Percentiles rank a stretch among this genome's conserved stretches.
These are phyloP conservation scores for Fusarium buharicum DNA, from an alignment of 2,329 filamentous ascomycete species.

Conservation along the genomic window DNA sequence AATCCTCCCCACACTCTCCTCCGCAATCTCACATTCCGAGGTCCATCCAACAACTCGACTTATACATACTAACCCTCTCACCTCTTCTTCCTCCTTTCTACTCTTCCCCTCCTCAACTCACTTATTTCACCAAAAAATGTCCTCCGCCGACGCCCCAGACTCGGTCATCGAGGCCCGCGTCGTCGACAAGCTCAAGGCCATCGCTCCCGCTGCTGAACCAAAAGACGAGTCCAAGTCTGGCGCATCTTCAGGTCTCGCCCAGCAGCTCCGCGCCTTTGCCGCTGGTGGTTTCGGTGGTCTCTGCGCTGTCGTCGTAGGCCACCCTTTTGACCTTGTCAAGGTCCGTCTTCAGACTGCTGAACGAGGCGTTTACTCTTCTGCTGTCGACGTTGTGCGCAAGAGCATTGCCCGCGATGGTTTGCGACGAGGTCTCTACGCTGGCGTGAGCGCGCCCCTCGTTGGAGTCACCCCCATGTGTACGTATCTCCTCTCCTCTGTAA, in stretches of 20 bases:
- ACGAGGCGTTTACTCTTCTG: constrained; percentile 88
- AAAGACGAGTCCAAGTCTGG: constrained; percentile 55
- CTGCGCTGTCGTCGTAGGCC: constrained; percentile 92
- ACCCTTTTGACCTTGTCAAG: constrained; percentile 98
- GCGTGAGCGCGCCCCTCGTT: constrained; percentile 91
- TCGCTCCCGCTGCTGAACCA: constrained; percentile 57
- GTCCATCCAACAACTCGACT: constrained; percentile 24
- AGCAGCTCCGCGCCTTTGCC: constrained; percentile 79
- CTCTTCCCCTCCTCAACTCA: not conserved
- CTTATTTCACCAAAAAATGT: constrained; percentile 38
- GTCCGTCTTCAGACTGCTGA: constrained; percentile 97
- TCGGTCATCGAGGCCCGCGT: constrained; percentile 47
- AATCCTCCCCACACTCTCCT: constrained; percentile 40
- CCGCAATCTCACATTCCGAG: constrained; percentile 34
- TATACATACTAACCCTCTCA: constrained; percentile 15
- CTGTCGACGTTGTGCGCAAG: constrained; percentile 90
- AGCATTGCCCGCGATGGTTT: constrained; percentile 89
- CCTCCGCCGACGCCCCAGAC: constrained; percentile 42
- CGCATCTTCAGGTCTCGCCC: constrained; percentile 51
- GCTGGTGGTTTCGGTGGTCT: constrained; percentile 94
- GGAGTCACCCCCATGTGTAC: constrained; percentile 99
- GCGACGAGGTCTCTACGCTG: constrained; percentile 87
- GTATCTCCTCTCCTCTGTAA: constrained; percentile 52
- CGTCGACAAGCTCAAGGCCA: constrained; percentile 58
- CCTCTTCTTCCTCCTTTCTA: not conserved